Evolutionary conservation across 305 asterid species (phyloP).

Genomic region (Fraxinus angustifolia): DNA sequence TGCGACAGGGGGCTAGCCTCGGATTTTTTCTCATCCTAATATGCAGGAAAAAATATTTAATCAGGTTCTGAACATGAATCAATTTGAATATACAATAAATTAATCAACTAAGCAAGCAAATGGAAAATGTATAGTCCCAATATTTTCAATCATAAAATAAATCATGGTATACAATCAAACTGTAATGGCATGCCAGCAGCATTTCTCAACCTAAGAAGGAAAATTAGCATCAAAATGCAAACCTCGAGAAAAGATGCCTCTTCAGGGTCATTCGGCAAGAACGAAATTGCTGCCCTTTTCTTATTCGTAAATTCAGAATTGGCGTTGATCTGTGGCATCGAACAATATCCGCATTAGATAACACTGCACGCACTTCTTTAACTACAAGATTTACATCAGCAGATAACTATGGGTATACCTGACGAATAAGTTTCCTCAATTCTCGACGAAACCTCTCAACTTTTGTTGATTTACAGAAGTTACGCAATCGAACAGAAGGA

Average conservation of each 20-base stretch:
- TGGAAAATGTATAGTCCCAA: neutral
- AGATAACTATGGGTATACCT: slow-evolving; percentile 41
- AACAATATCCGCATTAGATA: slow-evolving; percentile 26
- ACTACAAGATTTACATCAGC: neutral
- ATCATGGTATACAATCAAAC: neutral
- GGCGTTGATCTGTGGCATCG: slow-evolving; percentile 59
- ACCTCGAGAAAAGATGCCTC: slow-evolving; percentile 85
- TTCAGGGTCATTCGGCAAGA: slow-evolving; percentile 72
- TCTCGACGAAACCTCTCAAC: slow-evolving; percentile 86
- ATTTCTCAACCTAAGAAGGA: neutral
- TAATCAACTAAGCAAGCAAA: neutral
- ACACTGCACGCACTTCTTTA: slow-evolving; percentile 6
- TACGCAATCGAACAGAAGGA: slow-evolving; percentile 66
- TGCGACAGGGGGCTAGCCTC: slow-evolving; percentile 67
- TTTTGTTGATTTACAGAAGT: slow-evolving; percentile 75
- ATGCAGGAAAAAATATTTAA: slow-evolving; percentile 11
- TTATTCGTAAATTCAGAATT: slow-evolving; percentile 68
- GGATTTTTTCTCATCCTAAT: slow-evolving; percentile 55
- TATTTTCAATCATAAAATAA: neutral
- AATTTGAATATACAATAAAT: neutral
- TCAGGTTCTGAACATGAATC: neutral
- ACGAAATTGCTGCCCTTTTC: slow-evolving; percentile 56
- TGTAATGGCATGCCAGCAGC: neutral
- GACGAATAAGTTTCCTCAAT: slow-evolving; percentile 58
- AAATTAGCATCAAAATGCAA: slow-evolving; percentile 18